Percentiles rank a stretch among this genome's conserved stretches.
phyloP scores from a whole-genome alignment of 805 yeast species.

The Wickerhamomyces queroliae region DNA sequence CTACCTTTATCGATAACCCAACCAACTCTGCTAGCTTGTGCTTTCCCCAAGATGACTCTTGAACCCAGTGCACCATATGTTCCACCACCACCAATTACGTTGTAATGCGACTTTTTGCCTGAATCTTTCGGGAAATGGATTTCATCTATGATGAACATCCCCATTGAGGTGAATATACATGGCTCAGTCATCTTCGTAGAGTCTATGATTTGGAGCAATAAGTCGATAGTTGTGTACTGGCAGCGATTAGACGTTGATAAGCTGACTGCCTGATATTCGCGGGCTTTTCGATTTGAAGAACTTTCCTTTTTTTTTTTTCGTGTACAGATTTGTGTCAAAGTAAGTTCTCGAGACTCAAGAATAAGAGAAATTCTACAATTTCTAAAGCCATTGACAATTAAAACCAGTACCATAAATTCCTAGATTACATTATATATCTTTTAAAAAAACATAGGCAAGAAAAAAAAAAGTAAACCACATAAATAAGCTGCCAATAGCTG shows the following conservation, averaged over 20 bases:
- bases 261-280: too few relatives aligned
- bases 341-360: not conserved
- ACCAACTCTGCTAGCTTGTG: conserved; percentile 38
- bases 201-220: too few relatives aligned
- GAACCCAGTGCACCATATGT: conserved; percentile 76
- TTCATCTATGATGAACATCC: conserved; percentile 89
- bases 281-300: too few relatives aligned
- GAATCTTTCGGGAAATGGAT: conserved; percentile 48
- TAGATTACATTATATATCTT: too few relatives aligned
- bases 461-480: not conserved
- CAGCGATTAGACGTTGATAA: not conserved
- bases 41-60: conserved; percentile 42
- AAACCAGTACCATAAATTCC: too few relatives aligned
- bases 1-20: conserved; percentile 77
- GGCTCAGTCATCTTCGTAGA: not conserved
- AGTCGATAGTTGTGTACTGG: not conserved
- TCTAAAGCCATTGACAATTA: too few relatives aligned
- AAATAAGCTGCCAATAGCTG: not conserved
- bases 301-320: not conserved
- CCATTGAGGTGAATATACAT: conserved; percentile 56
- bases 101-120: conserved; percentile 27
- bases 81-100: conserved; percentile 89
- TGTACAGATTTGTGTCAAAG: not conserved
- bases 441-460: not conserved
- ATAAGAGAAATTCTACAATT: not conserved